Percentiles rank a stretch among this genome's conserved stretches.
phyloP scores from a whole-genome alignment of 371 early-diverging fungal species.

The Syncephalastrum racemosum region DNA sequence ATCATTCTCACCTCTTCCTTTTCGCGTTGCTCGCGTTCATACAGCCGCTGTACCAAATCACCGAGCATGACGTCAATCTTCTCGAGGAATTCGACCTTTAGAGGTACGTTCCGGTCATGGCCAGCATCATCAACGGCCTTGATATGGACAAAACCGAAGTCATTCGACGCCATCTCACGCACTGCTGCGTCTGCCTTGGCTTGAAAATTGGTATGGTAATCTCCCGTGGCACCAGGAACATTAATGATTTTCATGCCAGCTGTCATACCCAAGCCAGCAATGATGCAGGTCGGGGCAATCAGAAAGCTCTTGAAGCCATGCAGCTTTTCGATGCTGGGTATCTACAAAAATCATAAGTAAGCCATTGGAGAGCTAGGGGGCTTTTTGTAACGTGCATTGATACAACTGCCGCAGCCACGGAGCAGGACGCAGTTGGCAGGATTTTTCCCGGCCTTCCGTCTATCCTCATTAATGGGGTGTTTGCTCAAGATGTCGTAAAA shows the following conservation, averaged over 20 bases:
- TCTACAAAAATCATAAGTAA: conserved; percentile 7
- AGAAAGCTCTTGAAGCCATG: conserved; percentile 46
- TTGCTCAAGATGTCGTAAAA: conserved; percentile 26
- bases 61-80: conserved; percentile 48
- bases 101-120: conserved; percentile 38
- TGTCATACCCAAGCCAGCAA: conserved; percentile 53
- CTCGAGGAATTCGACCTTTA: conserved; percentile 41
- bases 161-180: conserved; percentile 22
- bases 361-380: no score
- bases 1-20: conserved; percentile 7
- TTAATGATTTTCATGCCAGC: conserved; percentile 43
- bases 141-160: conserved; percentile 55
- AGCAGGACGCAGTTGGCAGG: conserved; percentile 52
- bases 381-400: conserved; percentile 21
- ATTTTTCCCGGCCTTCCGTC: conserved; percentile 30
- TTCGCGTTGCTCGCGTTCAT: conserved; percentile 15
- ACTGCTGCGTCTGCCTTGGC: conserved; percentile 42
- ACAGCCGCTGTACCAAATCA: conserved; percentile 21
- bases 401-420: conserved; percentile 47
- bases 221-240: conserved; percentile 55
- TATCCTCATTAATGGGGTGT: conserved; percentile 46
- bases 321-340: conserved; percentile 41
- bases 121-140: conserved; percentile 61
- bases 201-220: conserved; percentile 45
- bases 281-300: conserved; percentile 60